Percentiles rank a stretch among this genome's conserved stretches.
phyloP scores from a whole-genome alignment of 768 basidiomycete species.

The Auricularia auricula-judae region DNA sequence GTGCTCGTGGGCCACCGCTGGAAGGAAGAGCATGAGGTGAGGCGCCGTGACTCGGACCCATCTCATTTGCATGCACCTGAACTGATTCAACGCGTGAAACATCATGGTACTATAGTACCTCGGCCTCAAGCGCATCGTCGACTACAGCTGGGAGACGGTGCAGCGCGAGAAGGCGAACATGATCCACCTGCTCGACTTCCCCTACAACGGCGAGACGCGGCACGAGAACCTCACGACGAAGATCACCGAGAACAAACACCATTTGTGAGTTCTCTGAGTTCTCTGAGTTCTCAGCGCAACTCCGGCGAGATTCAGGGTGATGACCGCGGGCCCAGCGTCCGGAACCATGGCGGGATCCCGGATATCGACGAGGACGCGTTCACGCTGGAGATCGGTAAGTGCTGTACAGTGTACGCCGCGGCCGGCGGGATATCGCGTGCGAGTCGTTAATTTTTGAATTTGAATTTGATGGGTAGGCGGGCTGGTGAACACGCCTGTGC shows the following conservation, averaged over 20 bases:
- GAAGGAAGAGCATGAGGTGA: conserved; percentile 37
- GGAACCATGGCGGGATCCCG: conserved; percentile 44
- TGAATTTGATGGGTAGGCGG: conserved; percentile 14
- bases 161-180: conserved; percentile 20
- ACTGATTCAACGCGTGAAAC: no score
- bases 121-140: conserved; percentile 34
- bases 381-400: conserved; percentile 33
- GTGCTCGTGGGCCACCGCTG: conserved; percentile 38
- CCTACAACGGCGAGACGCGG: conserved; percentile 45
- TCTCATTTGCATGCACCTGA: no score
- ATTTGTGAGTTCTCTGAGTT: conserved; percentile 35
- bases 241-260: conserved; percentile 37
- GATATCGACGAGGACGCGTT: conserved; percentile 35
- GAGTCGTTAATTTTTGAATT: no score
- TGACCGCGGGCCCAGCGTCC: conserved; percentile 23
- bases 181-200: conserved; percentile 42
- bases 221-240: conserved; percentile 32
- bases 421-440: no score
- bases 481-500: conserved; percentile 34
- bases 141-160: conserved; percentile 41
- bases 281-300: background rate
- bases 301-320: background rate
- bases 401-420: background rate
- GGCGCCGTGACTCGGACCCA: background rate
- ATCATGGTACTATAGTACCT: conserved; percentile 17